phyloP scores from a whole-genome alignment of 139 green algal species.

The Picochlorum sp. region DNA sequence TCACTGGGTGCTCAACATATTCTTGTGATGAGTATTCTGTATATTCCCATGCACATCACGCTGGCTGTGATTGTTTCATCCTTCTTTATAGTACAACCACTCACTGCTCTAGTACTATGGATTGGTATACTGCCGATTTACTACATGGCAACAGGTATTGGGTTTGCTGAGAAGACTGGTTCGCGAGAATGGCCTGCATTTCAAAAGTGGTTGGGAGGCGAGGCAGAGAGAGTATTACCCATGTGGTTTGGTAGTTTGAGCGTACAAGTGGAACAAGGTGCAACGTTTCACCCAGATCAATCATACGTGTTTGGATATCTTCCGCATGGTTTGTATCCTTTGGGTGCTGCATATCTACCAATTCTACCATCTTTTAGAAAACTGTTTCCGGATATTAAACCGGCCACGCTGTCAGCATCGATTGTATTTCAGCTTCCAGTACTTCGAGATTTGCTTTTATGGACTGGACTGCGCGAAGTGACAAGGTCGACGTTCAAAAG shows the following conservation, averaged over 20 bases:
- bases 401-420: conserved; percentile 44
- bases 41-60: conserved; percentile 6
- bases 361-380: conserved; percentile 18
- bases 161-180: conserved; percentile 60
- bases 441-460: conserved; percentile 22
- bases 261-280: conserved; percentile 28
- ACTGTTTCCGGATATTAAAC: conserved; percentile 26
- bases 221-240: conserved; percentile 45
- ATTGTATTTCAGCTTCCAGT: conserved; percentile 43
- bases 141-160: conserved; percentile 45
- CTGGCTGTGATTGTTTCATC: conserved; percentile 6
- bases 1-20: neutral
- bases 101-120: conserved; percentile 29
- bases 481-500: conserved; percentile 49
- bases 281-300: conserved; percentile 17
- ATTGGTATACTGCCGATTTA: conserved; percentile 45
- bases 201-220: conserved; percentile 41
- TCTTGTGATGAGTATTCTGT: conserved; percentile 1
- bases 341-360: conserved; percentile 64
- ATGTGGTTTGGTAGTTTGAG: conserved; percentile 55
- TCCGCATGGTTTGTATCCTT: conserved; percentile 74
- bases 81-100: conserved; percentile 31
- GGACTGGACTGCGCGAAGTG: conserved; percentile 34
- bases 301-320: conserved; percentile 67
- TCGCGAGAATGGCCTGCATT: conserved; percentile 51